Conservation (phyloP, 208 protist species). For the Strigomonas culicis region DNA sequence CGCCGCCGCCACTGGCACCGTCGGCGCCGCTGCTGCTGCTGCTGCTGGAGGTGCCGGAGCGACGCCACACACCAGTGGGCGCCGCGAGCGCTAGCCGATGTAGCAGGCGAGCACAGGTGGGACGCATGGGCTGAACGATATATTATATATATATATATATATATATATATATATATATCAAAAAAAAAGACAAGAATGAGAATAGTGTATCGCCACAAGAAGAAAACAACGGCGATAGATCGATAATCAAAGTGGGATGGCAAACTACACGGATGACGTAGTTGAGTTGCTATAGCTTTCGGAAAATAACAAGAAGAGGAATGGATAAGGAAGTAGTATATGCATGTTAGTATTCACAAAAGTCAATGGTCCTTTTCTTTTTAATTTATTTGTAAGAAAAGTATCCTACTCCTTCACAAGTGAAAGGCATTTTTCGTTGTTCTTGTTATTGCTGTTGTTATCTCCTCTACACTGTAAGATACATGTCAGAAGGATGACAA, state of each 20-base stretch:
- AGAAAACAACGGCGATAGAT: too few relatives aligned
- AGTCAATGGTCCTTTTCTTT: neutral
- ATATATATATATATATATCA: neutral
- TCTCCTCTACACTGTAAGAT: too few relatives aligned
- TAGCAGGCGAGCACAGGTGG: neutral
- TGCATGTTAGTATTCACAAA: neutral
- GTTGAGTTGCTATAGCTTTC: too few relatives aligned
- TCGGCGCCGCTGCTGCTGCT: neutral
- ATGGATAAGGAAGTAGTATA: neutral
- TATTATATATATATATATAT: neutral
- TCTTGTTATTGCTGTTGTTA: too few relatives aligned
- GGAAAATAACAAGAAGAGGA: neutral
- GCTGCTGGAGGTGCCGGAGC: too few relatives aligned
- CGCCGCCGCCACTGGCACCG: neutral
- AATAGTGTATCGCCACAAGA: too few relatives aligned
- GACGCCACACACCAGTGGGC: neutral
- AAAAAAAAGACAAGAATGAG: conserved; percentile 5
- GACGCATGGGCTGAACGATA: neutral
- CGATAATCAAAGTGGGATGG: too few relatives aligned
- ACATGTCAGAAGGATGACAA: too few relatives aligned
- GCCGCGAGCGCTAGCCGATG: neutral
- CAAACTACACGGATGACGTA: too few relatives aligned
- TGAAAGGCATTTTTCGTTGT: too few relatives aligned
- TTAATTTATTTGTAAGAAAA: neutral
- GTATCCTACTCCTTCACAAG: too few relatives aligned